phyloP scores from a whole-genome alignment of 148 eudicot species.

The Chenopodium quinoa region DNA sequence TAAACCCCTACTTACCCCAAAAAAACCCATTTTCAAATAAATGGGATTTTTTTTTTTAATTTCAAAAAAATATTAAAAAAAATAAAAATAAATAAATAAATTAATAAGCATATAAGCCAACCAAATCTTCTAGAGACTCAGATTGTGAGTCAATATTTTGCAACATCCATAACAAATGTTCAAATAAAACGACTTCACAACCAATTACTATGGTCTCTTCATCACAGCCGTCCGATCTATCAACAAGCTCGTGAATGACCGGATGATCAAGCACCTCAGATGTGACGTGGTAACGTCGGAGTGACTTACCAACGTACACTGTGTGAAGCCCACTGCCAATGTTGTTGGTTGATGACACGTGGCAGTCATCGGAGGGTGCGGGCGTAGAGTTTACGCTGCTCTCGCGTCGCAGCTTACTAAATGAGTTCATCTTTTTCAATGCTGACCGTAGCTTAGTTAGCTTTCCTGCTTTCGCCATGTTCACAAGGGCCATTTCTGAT shows the following conservation, averaged over 20 bases:
- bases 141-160: constrained; percentile 24
- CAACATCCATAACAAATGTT: constrained; percentile 39
- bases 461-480: constrained; percentile 55
- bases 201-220: constrained; percentile 19
- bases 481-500: not conserved
- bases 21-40: not conserved
- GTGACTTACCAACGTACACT: constrained; percentile 73
- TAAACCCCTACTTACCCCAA: not conserved
- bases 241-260: constrained; percentile 30
- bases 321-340: constrained; percentile 31
- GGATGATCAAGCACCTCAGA: constrained; percentile 46
- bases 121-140: constrained; percentile 33
- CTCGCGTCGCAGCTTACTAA: constrained; percentile 31
- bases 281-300: constrained; percentile 53
- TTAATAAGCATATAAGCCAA: constrained; percentile 36
- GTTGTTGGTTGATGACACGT: constrained; percentile 17
- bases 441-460: constrained; percentile 45
- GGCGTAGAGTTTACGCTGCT: constrained; percentile 26
- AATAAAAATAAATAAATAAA: not conserved
- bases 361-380: constrained; percentile 14
- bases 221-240: constrained; percentile 29
- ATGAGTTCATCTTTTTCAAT: constrained; percentile 65
- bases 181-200: constrained; percentile 41
- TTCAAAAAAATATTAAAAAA: not conserved
- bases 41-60: too few species aligned